Percentiles rank a stretch among this genome's conserved stretches.
Evolutionary conservation across 345 rosid genomes (phyloP).

Genomic region (Litchi chinensis): DNA sequence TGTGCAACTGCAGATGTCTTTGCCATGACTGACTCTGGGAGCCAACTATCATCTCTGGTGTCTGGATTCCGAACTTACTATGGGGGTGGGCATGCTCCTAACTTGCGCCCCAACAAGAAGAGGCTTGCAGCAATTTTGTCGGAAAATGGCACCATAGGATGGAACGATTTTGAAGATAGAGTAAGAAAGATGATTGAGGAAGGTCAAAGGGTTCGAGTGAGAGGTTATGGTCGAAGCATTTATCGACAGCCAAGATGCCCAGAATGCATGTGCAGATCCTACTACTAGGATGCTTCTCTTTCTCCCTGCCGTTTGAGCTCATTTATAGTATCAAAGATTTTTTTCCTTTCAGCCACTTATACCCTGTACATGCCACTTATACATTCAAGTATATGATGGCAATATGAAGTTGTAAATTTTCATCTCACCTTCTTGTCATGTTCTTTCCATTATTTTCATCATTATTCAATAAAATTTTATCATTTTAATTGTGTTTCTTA

Average conservation of each 20-base stretch:
- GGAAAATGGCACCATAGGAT: constrained; percentile 52
- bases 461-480: neutral
- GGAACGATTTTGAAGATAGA: constrained; percentile 65
- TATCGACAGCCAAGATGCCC: constrained; percentile 86
- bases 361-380: neutral
- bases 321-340: neutral
- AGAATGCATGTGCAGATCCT: constrained; percentile 71
- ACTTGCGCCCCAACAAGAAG: constrained; percentile 85
- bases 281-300: constrained; percentile 6
- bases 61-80: constrained; percentile 86
- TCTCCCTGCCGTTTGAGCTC: constrained; percentile 2
- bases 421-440: neutral
- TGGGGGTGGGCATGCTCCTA: constrained; percentile 70
- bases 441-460: constrained; percentile 1
- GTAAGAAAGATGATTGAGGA: constrained; percentile 75
- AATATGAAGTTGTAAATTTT: neutral
- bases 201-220: constrained; percentile 56
- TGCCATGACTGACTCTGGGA: constrained; percentile 96
- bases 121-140: constrained; percentile 81
- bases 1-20: constrained; percentile 90
- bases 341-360: neutral
- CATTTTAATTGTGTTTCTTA: neutral
- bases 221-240: constrained; percentile 77
- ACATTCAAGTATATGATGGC: neutral
- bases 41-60: constrained; percentile 87